Base-by-base conservation (phyloP, 768 basidiomycete genomes). In the Mycena polygramma region DNA sequence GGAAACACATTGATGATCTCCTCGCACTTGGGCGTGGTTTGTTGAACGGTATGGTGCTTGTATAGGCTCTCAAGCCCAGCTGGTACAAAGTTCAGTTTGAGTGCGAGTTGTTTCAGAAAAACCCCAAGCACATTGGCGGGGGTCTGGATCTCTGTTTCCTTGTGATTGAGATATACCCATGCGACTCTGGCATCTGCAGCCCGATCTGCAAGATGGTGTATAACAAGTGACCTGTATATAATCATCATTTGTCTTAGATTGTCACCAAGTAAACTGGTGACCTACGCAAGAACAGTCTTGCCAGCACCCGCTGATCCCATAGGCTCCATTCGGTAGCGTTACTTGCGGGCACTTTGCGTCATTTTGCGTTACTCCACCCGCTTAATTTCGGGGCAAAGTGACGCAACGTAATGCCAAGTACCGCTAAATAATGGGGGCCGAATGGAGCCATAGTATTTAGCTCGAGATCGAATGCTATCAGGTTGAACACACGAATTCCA, bases 101-200 rank as follows among this genome's bases (percentile, higher is more conserved):
- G 24, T 24, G 46, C 43, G 46, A 59, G 58, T 43, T 59, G 58
- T 46, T 59, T 59, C 43, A 41, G 46, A 43, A 59, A 43, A 36
- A 41, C 35, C 7, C 24, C 43, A 30, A 59, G 43, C 10, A 59
- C 43, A 46, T 59, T 46, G 4, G 24, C 30, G 0, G 15, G 22
- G 5, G 58, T 59, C 19, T 59, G 58, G 24, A 46, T 46, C 24
- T 30, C 58, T 13, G 6, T 35, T 30, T 59, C 58, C 58, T 59
- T 59, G 43, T 59, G 58, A 26, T 59, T 59, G 24, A 59, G 24
- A 59, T 59, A 59, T 0, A 59, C 30, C 43, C 58, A 59, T 46
- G 58, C 58, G 43, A 59, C 58, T 6, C 24, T 43, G 22, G 24
- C 20, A 43, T 59, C 30, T 46, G 58, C 8, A 4, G n/a, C n/a